Percentiles rank a stretch among this genome's conserved stretches.
These are phyloP conservation scores for Plasmodium sp. DNA, from an alignment of 169 alveolate species.

Conservation along the genomic window DNA sequence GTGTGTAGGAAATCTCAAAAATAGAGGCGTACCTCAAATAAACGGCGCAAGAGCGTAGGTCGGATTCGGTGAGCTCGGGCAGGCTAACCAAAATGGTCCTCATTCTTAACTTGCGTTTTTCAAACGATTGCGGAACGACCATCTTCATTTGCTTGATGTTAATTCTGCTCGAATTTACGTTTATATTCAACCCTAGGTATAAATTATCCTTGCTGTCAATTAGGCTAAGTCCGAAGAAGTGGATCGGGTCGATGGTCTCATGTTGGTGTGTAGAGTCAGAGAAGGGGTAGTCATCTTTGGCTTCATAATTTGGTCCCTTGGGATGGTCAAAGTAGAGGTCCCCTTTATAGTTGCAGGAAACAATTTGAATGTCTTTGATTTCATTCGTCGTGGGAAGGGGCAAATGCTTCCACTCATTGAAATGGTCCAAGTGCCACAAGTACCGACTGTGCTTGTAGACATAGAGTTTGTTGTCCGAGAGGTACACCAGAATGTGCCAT, in stretches of 20 bases:
- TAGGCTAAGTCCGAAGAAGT: slow-evolving; percentile 25
- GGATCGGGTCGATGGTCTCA: slow-evolving; percentile 14
- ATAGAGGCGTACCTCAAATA: slow-evolving; percentile 21
- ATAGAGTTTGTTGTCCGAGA: slow-evolving; percentile 35
- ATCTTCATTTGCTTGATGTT: slow-evolving; percentile 24
- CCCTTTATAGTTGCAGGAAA: slow-evolving; percentile 38
- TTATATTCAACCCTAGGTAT: slow-evolving; percentile 20
- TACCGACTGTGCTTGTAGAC: slow-evolving; percentile 28
- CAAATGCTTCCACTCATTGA: slow-evolving; percentile 38
- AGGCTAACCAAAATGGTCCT: slow-evolving; percentile 23
- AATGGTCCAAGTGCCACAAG: slow-evolving; percentile 26
- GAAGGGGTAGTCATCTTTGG: not conserved
- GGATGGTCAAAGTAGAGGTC: slow-evolving; percentile 27
- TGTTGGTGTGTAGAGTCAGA: not conserved
- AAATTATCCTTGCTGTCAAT: slow-evolving; percentile 18
- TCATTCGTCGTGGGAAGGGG: slow-evolving; percentile 22
- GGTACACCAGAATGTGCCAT: slow-evolving; percentile 60
- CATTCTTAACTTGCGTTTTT: not conserved
- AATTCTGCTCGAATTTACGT: not conserved
- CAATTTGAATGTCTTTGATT: slow-evolving; percentile 31
- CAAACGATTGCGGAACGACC: not conserved
- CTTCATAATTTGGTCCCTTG: not conserved
- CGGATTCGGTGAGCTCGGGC: slow-evolving; percentile 31
- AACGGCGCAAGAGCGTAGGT: not conserved
- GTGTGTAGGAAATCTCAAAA: slow-evolving; percentile 15